These are phyloP conservation scores for Hyaloscypha bicolor DNA, from an alignment of 495 filamentous ascomycete genomes.

Conservation along the genomic window DNA sequence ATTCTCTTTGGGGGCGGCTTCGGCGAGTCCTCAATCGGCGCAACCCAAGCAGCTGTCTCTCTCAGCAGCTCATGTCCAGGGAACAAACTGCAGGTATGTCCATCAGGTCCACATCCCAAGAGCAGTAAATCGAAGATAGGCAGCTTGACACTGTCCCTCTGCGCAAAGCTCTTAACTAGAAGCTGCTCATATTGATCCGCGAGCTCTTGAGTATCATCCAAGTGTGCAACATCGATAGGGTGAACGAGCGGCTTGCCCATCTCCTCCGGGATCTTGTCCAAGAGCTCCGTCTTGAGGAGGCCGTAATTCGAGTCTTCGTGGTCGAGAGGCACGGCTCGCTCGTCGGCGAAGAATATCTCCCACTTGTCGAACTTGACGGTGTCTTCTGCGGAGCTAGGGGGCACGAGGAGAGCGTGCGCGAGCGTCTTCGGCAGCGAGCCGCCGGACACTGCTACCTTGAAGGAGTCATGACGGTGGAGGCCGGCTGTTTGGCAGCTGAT, in stretches of 20 bases:
- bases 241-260: constrained; percentile 69
- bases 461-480: constrained; percentile 74
- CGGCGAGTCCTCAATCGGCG: constrained; percentile 85
- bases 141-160: constrained; percentile 83
- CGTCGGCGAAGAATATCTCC: constrained; percentile 98
- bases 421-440: constrained; percentile 90
- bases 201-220: constrained; percentile 86
- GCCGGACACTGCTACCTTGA: constrained; percentile 92
- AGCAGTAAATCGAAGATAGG: constrained; percentile 94
- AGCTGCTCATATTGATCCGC: constrained; percentile 91
- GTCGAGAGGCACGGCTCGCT: constrained; percentile 90
- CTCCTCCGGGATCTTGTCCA: constrained; percentile 78
- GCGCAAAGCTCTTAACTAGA: constrained; percentile 81
- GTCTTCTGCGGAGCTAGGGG: constrained; percentile 60
- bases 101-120: constrained; percentile 91
- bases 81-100: constrained; percentile 96
- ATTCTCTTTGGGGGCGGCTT: constrained; percentile 92
- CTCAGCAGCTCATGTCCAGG: constrained; percentile 84
- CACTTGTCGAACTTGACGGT: constrained; percentile 78
- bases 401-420: constrained; percentile 72
- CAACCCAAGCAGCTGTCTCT: constrained; percentile 90
- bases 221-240: constrained; percentile 70
- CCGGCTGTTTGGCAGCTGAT: constrained; percentile 77
- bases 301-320: constrained; percentile 93
- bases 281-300: constrained; percentile 80